Evolutionary conservation across 148 eudicot species (phyloP), one percentile per base, ranked within the genome.

Genomic region (Vaccinium corymbosum): DNA sequence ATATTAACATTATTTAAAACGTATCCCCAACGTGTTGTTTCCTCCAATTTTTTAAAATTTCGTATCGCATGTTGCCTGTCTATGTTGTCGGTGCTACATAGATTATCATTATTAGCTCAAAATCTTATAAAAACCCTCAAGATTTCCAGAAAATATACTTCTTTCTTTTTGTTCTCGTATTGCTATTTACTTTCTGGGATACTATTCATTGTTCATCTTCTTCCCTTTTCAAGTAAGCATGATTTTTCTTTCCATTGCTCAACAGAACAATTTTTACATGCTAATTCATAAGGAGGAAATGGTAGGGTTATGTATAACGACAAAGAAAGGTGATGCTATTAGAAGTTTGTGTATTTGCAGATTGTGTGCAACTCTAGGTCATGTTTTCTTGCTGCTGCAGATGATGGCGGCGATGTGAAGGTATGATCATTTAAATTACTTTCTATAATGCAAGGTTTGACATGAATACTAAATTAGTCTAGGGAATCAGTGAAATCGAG

Each of bases 331-430:
- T 52, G 82, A 35, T 25, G 12, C 10, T 61, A 11, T 25, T 19
- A 68, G 52, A 74, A 25, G 78, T 55, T 87, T 83, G 16, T 62
- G 50, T 35, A 10, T 48, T 82, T 90, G 83, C 90, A 97, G 98
- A 86, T 97, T 82, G 85, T 92, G 74, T 97, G 96, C 92, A 93
- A 91, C 89, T 86, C 92, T 51, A 95, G 90, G 90, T 93, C 99
- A 76, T 87, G 95, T 42, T 97, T 94, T 84, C 91, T 97, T 81
- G 99, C 99, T 89, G 95, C 97, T 49, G 94, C 98, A 83, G 99
- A 97, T 89, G 99, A 97, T 87, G 87, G 92, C 83, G 99, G 99
- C 87, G 95, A 93, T 91, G 92, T 94, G 59, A 97, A 97, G 98
- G 99, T 97, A 91, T 81, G 68, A 14, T 55, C 72, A 59, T 11